These are phyloP conservation scores for Camellia oleifera DNA, from an alignment of 179 eudicot species.

Conservation along the genomic window DNA sequence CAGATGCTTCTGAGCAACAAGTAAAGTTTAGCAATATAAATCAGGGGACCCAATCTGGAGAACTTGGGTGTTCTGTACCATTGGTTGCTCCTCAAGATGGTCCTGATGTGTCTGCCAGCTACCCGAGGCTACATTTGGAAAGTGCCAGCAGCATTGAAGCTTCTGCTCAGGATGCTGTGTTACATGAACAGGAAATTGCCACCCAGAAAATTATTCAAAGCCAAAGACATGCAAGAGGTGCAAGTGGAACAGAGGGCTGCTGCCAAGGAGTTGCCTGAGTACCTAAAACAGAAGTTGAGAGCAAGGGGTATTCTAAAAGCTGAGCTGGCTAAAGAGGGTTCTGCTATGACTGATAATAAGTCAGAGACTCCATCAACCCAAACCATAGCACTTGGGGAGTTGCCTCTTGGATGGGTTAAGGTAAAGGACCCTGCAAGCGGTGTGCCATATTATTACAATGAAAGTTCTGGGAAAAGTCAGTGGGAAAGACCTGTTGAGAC, in stretches of 20 bases:
- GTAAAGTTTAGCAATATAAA: background rate
- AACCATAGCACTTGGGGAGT: constrained; percentile 28
- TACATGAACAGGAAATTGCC: constrained; percentile 86
- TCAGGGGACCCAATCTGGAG: constrained; percentile 19
- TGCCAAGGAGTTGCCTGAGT: constrained; percentile 73
- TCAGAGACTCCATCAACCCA: constrained; percentile 37
- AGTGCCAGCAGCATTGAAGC: constrained; percentile 55
- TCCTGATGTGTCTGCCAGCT: constrained; percentile 18
- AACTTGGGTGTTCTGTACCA: constrained; percentile 19
- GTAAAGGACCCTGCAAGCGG: constrained; percentile 84
- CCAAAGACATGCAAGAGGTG: constrained; percentile 50
- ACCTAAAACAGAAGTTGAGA: constrained; percentile 77
- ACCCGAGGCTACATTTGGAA: constrained; percentile 19
- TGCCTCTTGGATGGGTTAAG: constrained; percentile 86
- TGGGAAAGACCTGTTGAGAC: constrained; percentile 82
- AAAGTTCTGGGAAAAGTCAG: constrained; percentile 76
- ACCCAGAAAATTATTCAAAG: constrained; percentile 67
- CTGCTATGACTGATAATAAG: constrained; percentile 32
- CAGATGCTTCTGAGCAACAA: constrained; percentile 10
- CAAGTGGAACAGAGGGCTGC: constrained; percentile 41
- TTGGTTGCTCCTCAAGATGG: constrained; percentile 25
- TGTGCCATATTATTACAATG: constrained; percentile 64
- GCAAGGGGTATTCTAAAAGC: constrained; percentile 90
- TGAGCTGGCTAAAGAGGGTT: constrained; percentile 32
- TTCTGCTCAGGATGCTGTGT: constrained; percentile 80